Base-by-base conservation (phyloP, 177 flowering plant species). In the Telopea speciosissima region DNA sequence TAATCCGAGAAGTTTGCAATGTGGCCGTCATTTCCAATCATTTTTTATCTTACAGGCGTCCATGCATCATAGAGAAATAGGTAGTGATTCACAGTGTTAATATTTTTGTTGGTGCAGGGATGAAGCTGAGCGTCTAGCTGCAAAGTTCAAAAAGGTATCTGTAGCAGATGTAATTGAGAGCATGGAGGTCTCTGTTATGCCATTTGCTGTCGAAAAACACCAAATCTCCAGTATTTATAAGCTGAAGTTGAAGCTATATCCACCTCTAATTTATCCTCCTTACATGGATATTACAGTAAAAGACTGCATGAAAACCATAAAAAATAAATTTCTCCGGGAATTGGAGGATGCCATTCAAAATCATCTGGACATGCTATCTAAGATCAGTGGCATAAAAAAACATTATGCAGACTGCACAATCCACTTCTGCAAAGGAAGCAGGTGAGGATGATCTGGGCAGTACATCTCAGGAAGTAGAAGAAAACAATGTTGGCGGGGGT, bases 121-220 rank as follows among this genome's bases (percentile, higher is more conserved):
- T 66, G 88, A 85, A 77, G 98, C 93, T 3, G 75, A 83, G 24
- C 70, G 78, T 26, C 84, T 96, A 68, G 91, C 93, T 73, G 86
- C 87, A 52, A 86, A 79, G 68, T 78, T 93, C 74, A 90, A 78
- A 85, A 90, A 81, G 71, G 82, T 96, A 19, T 73, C 86, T 24
- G 84, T 91, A 19, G 95, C 97, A 25, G 97, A 90, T 70, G 31
- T 93, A 28, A 73, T 87, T 8, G 88, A 91, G 81, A 87, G 82
- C 40, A 86, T 93, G 83, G 89, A 90, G 78, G 91, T 91, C n/a
- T 59, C 75, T 62, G 76, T 85, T 31, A 71, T 78, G 63, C 93
- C 92, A 60, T 80, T 81, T 60, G 45, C 77, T 59, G 68, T 85
- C 60, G 21, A 75, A 0, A 33, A 85, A 8, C n/a, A 67, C 21